Evolutionary conservation across 2,329 filamentous ascomycete species (phyloP).

Genomic region (Cryphonectria carpinicola): DNA sequence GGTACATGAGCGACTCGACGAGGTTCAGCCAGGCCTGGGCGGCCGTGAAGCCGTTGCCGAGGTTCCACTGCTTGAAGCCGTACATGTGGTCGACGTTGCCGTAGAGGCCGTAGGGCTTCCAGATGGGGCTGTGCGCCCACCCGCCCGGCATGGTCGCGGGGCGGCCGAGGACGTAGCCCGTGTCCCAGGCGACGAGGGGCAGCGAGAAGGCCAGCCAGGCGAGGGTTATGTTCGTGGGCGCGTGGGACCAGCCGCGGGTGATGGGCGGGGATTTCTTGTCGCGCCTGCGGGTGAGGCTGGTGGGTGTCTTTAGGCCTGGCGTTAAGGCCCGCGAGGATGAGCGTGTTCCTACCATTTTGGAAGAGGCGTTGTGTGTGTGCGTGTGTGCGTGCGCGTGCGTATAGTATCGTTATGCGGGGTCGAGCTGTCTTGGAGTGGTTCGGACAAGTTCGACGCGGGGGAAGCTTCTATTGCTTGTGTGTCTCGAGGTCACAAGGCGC

Average conservation of each 20-base stretch:
- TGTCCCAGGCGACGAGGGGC: slow-evolving; percentile 82
- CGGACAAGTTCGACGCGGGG: background rate
- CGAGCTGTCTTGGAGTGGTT: background rate
- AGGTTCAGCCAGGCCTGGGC: slow-evolving; percentile 64
- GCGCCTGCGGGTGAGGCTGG: slow-evolving; percentile 1
- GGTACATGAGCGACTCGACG: slow-evolving; percentile 42
- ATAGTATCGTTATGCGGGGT: background rate
- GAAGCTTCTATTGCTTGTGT: background rate
- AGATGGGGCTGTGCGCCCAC: slow-evolving; percentile 71
- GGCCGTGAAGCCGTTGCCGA: slow-evolving; percentile 73
- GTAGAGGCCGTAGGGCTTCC: slow-evolving; percentile 79
- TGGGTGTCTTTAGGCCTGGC: slow-evolving; percentile 21
- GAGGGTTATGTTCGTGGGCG: slow-evolving; percentile 53
- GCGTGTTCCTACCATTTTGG: slow-evolving; percentile 28
- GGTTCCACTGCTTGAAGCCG: slow-evolving; percentile 72
- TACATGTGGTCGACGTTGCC: slow-evolving; percentile 80
- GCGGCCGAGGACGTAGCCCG: slow-evolving; percentile 75
- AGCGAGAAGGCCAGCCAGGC: slow-evolving; percentile 76
- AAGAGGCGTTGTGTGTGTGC: background rate
- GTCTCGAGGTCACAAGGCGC: background rate
- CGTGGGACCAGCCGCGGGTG: slow-evolving; percentile 46
- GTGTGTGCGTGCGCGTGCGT: too few species aligned
- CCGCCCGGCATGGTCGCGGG: slow-evolving; percentile 84
- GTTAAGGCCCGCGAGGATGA: slow-evolving; percentile 24
- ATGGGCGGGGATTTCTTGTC: slow-evolving; percentile 1